A percentile compares a stretch with the other conserved stretches of the same genome.
phyloP scores from a whole-genome alignment of 2,329 filamentous ascomycete species.

The Penicillium concentricum region DNA sequence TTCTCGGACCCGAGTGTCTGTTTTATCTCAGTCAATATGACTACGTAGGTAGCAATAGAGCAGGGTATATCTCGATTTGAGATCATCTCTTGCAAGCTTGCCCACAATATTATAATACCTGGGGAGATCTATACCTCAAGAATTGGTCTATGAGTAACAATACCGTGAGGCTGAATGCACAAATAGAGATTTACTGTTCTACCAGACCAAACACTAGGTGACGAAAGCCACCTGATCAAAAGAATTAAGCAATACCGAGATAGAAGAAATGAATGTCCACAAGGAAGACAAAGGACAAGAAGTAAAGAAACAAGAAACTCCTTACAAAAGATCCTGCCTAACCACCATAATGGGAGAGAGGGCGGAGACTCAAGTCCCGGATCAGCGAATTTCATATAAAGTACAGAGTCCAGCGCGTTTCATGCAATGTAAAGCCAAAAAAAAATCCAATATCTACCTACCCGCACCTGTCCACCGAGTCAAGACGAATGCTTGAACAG shows the following conservation, averaged over 20 bases:
- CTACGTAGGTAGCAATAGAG: not conserved
- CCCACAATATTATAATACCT: too few species aligned
- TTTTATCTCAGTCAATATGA: not conserved
- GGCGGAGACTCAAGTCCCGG: slow-evolving; percentile 11
- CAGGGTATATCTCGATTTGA: slow-evolving; percentile 1
- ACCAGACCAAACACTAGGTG: not conserved
- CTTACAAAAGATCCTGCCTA: slow-evolving; percentile 4
- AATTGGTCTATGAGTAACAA: not conserved
- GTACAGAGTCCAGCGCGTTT: slow-evolving; percentile 28
- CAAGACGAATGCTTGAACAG: slow-evolving; percentile 9
- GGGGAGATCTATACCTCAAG: not conserved
- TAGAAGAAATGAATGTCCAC: slow-evolving; percentile 17
- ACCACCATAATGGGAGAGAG: slow-evolving; percentile 6
- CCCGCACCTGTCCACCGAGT: slow-evolving; percentile 20
- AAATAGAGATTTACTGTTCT: too few species aligned
- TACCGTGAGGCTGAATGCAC: not conserved
- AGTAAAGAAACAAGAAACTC: slow-evolving; percentile 8
- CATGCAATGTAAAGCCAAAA: slow-evolving; percentile 26
- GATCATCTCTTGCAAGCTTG: not conserved
- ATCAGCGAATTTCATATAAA: slow-evolving; percentile 24
- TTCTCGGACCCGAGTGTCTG: not conserved
- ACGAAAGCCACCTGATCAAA: not conserved
- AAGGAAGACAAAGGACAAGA: not conserved
- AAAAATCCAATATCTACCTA: slow-evolving; percentile 30
- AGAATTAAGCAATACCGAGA: slow-evolving; percentile 16